Base-by-base conservation (phyloP, 176 grass and related monocot genomes). In the Leersia perrieri region DNA sequence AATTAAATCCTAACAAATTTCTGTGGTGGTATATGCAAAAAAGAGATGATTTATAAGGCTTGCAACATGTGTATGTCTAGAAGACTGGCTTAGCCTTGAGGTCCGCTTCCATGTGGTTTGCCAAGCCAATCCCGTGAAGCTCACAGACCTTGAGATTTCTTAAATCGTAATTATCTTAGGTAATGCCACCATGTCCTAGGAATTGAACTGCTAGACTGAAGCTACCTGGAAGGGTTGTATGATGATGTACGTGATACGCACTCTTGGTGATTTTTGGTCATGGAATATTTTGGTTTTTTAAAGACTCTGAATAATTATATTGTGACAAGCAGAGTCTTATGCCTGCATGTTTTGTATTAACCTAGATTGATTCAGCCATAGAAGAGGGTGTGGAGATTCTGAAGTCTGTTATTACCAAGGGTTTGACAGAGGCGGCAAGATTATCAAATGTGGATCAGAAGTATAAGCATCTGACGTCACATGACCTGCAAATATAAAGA, bases 401-500 rank as follows among this genome's bases (percentile, higher is more conserved):
- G 38, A 94, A 90, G 90, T 89, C 81, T 62, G 84, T 98, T 70
- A 76, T 71, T 38, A 74, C 80, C 26, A 89, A 85, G 26, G 95
- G 90, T 63, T 76, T 98, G 75, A 72, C 86, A 77, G 90, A 91
- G 32, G 77, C 85, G 0, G 90, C 80, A 35, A 92, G 70, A 69
- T 75, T 72, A 23, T 83, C 84, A 70, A 94, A 98, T 76, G 71
- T 73, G 11, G 74, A 94, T 66, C 92, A 94, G 83, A 94, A 98
- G 49, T 98, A 91, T 69, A 98, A 98, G 41, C 92, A 94, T 87
- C 74, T 98, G 57, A 89, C 74, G 75, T 73, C 86, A 74, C 73
- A 92, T 27, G 89, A 70, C 61, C 33, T 92, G 60, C 70, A 87
- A 60, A 49, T 87, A 3, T 91, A 77, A 81, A 72, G 57, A 63